Evolutionary conservation across 1,139 yeast genomes (phyloP).

Genomic region (Blastobotrys apis): DNA sequence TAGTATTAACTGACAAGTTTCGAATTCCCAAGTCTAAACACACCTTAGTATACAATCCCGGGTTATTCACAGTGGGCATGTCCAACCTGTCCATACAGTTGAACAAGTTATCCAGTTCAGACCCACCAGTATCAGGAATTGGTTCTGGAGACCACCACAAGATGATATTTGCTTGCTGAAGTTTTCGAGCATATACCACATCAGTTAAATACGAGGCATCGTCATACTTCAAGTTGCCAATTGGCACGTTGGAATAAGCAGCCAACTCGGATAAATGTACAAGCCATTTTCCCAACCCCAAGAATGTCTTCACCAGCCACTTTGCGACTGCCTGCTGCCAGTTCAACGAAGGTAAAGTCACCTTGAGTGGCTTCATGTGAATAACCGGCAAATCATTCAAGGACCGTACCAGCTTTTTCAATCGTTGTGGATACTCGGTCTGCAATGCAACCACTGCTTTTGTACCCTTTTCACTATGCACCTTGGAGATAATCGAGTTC

Average conservation of each 20-base stretch:
- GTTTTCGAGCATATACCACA: slow-evolving; percentile 75
- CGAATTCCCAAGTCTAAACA: slow-evolving; percentile 77
- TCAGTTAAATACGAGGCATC: slow-evolving; percentile 79
- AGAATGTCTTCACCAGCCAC: slow-evolving; percentile 63
- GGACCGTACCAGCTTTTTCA: slow-evolving; percentile 31
- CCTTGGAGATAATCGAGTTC: slow-evolving; percentile 46
- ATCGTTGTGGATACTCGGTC: slow-evolving; percentile 53
- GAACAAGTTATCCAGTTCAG: slow-evolving; percentile 53
- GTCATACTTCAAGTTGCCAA: slow-evolving; percentile 77
- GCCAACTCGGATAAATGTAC: slow-evolving; percentile 62
- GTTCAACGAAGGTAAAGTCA: slow-evolving; percentile 67
- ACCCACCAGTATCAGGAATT: slow-evolving; percentile 82
- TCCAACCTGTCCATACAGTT: slow-evolving; percentile 56
- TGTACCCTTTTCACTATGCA: slow-evolving; percentile 66
- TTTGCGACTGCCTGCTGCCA: slow-evolving; percentile 79
- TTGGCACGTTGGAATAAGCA: slow-evolving; percentile 72
- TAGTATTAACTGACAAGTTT: slow-evolving; percentile 78
- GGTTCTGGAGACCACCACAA: slow-evolving; percentile 93
- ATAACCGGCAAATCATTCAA: slow-evolving; percentile 59
- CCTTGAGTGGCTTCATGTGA: slow-evolving; percentile 51
- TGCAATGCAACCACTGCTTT: slow-evolving; percentile 67
- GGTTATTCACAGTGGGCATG: slow-evolving; percentile 69
- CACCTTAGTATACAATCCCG: slow-evolving; percentile 75
- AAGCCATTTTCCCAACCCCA: slow-evolving; percentile 73
- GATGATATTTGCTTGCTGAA: slow-evolving; percentile 60